phyloP scores from a whole-genome alignment of 2,329 filamentous ascomycete species.

The Catunica adiposa region DNA sequence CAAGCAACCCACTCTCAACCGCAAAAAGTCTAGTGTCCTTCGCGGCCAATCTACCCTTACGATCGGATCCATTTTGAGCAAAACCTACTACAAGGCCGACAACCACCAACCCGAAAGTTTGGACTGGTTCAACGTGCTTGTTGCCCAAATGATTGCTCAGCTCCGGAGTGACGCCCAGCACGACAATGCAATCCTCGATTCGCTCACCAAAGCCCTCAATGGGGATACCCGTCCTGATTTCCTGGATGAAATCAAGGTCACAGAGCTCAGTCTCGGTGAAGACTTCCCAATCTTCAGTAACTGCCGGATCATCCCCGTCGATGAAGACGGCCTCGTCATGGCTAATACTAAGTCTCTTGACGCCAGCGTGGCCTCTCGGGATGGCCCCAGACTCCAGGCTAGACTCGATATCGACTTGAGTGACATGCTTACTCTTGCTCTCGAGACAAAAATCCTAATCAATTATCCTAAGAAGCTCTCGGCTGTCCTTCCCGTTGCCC shows the following conservation, averaged over 20 bases:
- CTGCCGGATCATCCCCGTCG: conserved; percentile 83
- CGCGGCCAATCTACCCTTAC: conserved; percentile 60
- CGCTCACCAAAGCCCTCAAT: conserved; percentile 72
- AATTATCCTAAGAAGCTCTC: conserved; percentile 88
- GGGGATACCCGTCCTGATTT: conserved; percentile 77
- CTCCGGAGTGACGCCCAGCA: conserved; percentile 83
- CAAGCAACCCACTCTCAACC: conserved; percentile 29
- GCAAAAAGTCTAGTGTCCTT: conserved; percentile 56
- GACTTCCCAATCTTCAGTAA: conserved; percentile 99
- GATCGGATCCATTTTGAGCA: conserved; percentile 83
- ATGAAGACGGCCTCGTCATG: conserved; percentile 53
- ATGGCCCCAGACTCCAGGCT: conserved; percentile 69
- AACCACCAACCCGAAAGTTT: conserved; percentile 91
- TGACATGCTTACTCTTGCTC: conserved; percentile 84
- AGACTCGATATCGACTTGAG: conserved; percentile 93
- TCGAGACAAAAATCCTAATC: conserved; percentile 84
- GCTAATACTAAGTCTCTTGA: conserved; percentile 35
- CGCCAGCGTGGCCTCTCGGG: conserved; percentile 34
- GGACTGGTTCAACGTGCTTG: conserved; percentile 97
- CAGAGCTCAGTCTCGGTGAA: conserved; percentile 83
- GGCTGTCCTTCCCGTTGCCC: conserved; percentile 76
- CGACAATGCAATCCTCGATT: conserved; percentile 75
- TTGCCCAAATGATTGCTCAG: conserved; percentile 92
- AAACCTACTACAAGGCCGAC: conserved; percentile 94
- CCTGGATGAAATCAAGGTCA: conserved; percentile 82